Percentiles rank a stretch among this genome's conserved stretches.
These are phyloP conservation scores for Pleodorina starrii DNA, from an alignment of 139 green algal species.

Conservation along the genomic window DNA sequence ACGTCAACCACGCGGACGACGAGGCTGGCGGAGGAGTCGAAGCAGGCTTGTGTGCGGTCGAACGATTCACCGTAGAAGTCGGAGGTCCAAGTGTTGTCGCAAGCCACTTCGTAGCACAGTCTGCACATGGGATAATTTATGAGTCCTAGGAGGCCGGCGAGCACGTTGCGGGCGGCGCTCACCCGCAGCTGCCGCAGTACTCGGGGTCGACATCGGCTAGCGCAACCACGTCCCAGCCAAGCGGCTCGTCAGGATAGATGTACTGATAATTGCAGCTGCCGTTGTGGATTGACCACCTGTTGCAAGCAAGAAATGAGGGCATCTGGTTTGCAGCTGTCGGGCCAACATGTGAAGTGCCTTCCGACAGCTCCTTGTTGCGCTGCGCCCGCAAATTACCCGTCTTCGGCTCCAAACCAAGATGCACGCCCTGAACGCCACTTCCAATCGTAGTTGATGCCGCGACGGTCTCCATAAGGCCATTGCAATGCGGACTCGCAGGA, in stretches of 20 bases:
- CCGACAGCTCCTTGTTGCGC: background rate
- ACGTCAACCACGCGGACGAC: conserved; percentile 49
- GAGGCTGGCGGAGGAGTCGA: conserved; percentile 6
- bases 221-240: conserved; percentile 15
- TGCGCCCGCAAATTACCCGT: no score
- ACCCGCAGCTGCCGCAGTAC: conserved; percentile 38
- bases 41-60: conserved; percentile 39
- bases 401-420: background rate
- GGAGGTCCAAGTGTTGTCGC: background rate
- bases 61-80: conserved; percentile 1
- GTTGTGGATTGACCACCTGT: conserved; percentile 13
- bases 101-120: conserved; percentile 41
- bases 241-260: conserved; percentile 1
- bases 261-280: conserved; percentile 15
- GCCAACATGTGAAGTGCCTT: background rate
- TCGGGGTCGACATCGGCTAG: background rate
- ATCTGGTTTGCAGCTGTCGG: background rate
- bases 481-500: no score
- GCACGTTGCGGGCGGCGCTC: no score
- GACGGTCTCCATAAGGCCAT: conserved; percentile 7
- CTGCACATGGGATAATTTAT: background rate
- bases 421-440: background rate
- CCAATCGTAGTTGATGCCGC: conserved; percentile 16
- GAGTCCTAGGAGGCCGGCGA: background rate
- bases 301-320: background rate